Evolutionary conservation across 2,329 filamentous ascomycete species (phyloP).

Genomic region (Thielaviopsis ethacetica): DNA sequence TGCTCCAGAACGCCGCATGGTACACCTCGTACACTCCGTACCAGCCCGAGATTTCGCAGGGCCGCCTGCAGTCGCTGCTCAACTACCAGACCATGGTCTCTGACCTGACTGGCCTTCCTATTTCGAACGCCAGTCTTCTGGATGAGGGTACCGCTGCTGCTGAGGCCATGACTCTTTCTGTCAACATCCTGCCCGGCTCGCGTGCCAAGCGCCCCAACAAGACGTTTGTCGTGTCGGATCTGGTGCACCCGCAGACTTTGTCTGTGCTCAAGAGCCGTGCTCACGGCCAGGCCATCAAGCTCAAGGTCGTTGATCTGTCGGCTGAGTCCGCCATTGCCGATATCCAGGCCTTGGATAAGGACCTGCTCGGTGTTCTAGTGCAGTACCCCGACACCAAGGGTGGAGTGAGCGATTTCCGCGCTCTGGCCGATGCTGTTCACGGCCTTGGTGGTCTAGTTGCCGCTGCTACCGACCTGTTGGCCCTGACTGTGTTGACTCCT

Average conservation of each 20-base stretch:
- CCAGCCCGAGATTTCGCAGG: slow-evolving; percentile 94
- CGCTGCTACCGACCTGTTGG: slow-evolving; percentile 77
- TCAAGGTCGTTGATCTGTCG: slow-evolving; percentile 57
- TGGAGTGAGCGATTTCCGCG: slow-evolving; percentile 57
- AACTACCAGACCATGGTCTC: slow-evolving; percentile 92
- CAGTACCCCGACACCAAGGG: slow-evolving; percentile 89
- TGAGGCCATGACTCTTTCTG: slow-evolving; percentile 87
- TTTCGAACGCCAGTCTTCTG: slow-evolving; percentile 79
- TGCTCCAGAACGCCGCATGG: slow-evolving; percentile 87
- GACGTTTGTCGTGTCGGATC: slow-evolving; percentile 68
- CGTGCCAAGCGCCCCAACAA: slow-evolving; percentile 61
- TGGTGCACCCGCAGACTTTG: slow-evolving; percentile 73
- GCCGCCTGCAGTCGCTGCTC: slow-evolving; percentile 74
- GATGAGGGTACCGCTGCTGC: slow-evolving; percentile 87
- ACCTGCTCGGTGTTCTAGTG: slow-evolving; percentile 77
- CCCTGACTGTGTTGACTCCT: slow-evolving; percentile 71
- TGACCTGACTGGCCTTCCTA: slow-evolving; percentile 71
- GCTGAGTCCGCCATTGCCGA: slow-evolving; percentile 41
- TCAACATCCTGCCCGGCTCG: slow-evolving; percentile 39
- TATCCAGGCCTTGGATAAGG: slow-evolving; percentile 59
- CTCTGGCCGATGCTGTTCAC: slow-evolving; percentile 62
- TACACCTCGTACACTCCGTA: slow-evolving; percentile 98
- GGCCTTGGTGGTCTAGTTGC: slow-evolving; percentile 63
- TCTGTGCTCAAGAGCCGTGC: slow-evolving; percentile 72
- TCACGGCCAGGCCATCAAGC: slow-evolving; percentile 75